Evolutionary conservation across 225 moss, liverwort and hornwort species (phyloP).

Genomic region (Anthoceros angustus): DNA sequence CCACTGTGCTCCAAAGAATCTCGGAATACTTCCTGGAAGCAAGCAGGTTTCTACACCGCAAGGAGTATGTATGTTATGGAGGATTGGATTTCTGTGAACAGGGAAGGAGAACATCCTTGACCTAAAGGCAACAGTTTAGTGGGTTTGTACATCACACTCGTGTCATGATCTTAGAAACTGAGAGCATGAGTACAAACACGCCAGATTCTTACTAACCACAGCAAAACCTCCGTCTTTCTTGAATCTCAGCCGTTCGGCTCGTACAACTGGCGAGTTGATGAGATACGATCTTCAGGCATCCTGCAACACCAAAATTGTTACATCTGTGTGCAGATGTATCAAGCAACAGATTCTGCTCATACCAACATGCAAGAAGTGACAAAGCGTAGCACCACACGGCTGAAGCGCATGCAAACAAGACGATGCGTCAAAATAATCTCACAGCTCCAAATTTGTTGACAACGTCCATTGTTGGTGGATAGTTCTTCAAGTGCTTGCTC

Average conservation of each 20-base stretch:
- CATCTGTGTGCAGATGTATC: background rate
- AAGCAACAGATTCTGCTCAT: background rate
- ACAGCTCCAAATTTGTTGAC: slow-evolving; percentile 89
- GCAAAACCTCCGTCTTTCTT: slow-evolving; percentile 89
- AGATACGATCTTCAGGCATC: slow-evolving; percentile 83
- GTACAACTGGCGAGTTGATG: slow-evolving; percentile 92
- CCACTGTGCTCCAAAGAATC: no score
- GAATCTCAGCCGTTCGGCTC: slow-evolving; percentile 77
- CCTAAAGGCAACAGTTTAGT: slow-evolving; percentile 21
- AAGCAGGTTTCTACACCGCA: no score
- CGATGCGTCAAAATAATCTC: slow-evolving; percentile 13
- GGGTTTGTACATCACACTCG: background rate
- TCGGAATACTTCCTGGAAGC: no score
- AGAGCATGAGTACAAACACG: background rate
- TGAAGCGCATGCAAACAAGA: background rate
- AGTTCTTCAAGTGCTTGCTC: slow-evolving; percentile 77
- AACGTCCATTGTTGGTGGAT: slow-evolving; percentile 55
- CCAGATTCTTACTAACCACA: slow-evolving; percentile 34
- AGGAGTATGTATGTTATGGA: no score
- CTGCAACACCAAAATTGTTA: slow-evolving; percentile 22
- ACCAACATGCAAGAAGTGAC: background rate
- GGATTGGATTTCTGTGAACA: no score
- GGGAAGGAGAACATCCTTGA: slow-evolving; percentile 88
- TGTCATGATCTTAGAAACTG: background rate
- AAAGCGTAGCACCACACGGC: background rate